phyloP scores from a whole-genome alignment of 2,329 filamentous ascomycete species.

The Claviceps arundinis region DNA sequence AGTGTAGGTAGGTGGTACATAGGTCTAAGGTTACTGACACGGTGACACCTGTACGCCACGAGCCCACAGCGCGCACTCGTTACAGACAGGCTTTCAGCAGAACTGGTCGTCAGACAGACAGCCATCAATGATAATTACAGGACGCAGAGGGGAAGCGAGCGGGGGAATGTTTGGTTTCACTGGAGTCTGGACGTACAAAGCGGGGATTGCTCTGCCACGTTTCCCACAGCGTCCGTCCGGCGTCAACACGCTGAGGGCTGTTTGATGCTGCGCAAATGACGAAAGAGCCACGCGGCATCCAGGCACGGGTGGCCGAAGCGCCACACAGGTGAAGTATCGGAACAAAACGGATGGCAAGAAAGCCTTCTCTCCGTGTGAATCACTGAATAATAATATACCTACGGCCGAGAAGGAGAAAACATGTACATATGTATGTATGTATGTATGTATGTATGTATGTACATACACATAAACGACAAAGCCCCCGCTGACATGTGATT shows the following conservation, averaged over 20 bases:
- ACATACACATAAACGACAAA: background rate
- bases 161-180: background rate
- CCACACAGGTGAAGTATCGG: slow-evolving; percentile 1
- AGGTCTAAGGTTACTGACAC: no score
- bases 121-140: no score
- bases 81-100: no score
- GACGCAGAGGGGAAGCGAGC: background rate
- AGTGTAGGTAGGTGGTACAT: no score
- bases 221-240: no score
- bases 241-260: no score
- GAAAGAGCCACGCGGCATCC: background rate
- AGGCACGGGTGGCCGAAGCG: background rate
- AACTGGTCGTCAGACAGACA: no score
- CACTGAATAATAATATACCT: no score
- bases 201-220: background rate
- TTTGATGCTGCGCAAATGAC: background rate
- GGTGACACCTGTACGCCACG: no score
- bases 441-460: background rate
- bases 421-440: background rate
- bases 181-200: background rate
- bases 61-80: no score
- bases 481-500: slow-evolving; percentile 3
- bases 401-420: background rate
- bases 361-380: background rate
- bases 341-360: background rate